phyloP scores from a whole-genome alignment of 805 yeast species.

The Ogataea zsoltii region DNA sequence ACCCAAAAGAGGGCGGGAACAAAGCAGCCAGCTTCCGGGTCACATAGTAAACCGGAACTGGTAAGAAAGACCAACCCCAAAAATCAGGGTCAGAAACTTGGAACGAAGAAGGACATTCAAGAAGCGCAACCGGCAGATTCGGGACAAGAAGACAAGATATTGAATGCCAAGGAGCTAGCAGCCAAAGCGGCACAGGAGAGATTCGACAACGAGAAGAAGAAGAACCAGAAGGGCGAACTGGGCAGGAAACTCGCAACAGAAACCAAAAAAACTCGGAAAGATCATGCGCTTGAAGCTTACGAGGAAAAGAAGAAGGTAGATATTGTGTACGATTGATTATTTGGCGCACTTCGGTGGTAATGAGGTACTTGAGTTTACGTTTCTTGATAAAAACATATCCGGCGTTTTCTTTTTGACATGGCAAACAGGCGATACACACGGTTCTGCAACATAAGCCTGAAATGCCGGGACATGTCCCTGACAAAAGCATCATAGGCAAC shows the following conservation, averaged over 20 bases:
- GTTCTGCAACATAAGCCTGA: no score
- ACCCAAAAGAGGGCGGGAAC: slow-evolving; percentile 5
- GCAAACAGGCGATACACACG: no score
- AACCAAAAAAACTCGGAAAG: slow-evolving; percentile 25
- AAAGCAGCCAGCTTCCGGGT: neutral
- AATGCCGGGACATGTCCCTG: no score
- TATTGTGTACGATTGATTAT: slow-evolving; percentile 22
- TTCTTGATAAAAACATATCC: no score
- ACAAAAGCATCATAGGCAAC: no score
- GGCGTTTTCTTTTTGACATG: no score
- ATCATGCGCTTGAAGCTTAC: slow-evolving; percentile 27
- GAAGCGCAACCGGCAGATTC: neutral
- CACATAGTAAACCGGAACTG: slow-evolving; percentile 2
- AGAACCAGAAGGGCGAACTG: slow-evolving; percentile 27
- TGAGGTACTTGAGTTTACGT: no score
- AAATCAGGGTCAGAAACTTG: slow-evolving; percentile 18
- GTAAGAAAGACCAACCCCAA: neutral
- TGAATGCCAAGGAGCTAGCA: slow-evolving; percentile 29
- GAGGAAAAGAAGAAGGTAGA: slow-evolving; percentile 16
- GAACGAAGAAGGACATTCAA: slow-evolving; percentile 8
- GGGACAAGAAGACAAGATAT: neutral
- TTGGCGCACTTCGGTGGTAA: no score
- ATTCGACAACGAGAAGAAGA: slow-evolving; percentile 14
- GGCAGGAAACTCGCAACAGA: slow-evolving; percentile 29
- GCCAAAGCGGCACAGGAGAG: slow-evolving; percentile 33